These are phyloP conservation scores for Alternaria hordeiaustralica DNA, from an alignment of 2,329 filamentous ascomycete species.

Conservation along the genomic window DNA sequence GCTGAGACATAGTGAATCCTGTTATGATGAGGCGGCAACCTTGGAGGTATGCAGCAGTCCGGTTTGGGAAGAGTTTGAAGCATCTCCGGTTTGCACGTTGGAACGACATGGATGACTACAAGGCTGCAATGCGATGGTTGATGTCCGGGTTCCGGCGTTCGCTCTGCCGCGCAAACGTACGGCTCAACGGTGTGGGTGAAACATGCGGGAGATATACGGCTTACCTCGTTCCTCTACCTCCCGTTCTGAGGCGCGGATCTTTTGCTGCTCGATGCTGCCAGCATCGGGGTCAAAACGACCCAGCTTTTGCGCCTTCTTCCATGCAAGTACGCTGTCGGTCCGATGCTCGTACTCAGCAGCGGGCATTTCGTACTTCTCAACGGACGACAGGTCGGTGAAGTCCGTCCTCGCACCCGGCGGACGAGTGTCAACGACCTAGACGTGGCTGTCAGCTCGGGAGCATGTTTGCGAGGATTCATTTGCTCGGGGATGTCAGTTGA, in stretches of 20 bases:
- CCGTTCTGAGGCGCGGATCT: conserved; percentile 69
- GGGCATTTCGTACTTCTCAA: conserved; percentile 92
- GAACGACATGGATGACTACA: conserved; percentile 8
- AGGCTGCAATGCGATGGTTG: conserved; percentile 12
- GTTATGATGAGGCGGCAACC: conserved; percentile 1
- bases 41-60: conserved; percentile 24
- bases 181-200: conserved; percentile 15
- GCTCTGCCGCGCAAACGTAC: conserved; percentile 24
- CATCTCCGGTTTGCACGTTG: conserved; percentile 14
- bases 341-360: conserved; percentile 83
- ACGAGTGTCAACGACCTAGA: conserved; percentile 78
- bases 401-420: conserved; percentile 78
- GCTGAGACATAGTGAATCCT: conserved; percentile 26
- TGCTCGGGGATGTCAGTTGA: conserved; percentile 17
- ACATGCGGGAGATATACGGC: conserved; percentile 24
- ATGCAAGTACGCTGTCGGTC: conserved; percentile 86
- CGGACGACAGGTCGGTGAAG: conserved; percentile 78
- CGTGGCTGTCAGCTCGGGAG: conserved; percentile 28
- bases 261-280: conserved; percentile 74
- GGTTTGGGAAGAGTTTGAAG: conserved; percentile 25
- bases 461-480: conserved; percentile 21
- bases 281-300: conserved; percentile 92
- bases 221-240: conserved; percentile 74
- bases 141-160: conserved; percentile 10
- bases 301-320: conserved; percentile 95